These are phyloP conservation scores for Mycena citricolor DNA, from an alignment of 1,284 basidiomycete genomes.

Conservation along the genomic window DNA sequence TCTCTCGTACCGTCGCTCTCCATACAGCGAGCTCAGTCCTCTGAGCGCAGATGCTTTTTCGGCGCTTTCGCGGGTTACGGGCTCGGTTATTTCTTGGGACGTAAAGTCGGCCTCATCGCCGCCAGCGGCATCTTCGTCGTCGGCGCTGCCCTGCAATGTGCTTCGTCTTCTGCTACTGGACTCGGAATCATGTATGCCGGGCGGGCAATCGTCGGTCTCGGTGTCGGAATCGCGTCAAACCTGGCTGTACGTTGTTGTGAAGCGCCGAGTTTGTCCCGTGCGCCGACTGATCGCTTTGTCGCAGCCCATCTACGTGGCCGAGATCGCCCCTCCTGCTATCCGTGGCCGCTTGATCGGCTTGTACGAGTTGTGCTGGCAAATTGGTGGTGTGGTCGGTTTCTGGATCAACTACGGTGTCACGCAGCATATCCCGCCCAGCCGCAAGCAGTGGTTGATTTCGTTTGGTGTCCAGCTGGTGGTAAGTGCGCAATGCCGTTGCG, in stretches of 20 bases:
- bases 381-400: conserved; percentile 35
- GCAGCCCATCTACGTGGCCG: conserved; percentile 42
- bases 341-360: conserved; percentile 49
- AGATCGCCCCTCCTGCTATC: conserved; percentile 45
- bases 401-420: conserved; percentile 51
- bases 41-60: conserved; percentile 30
- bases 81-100: conserved; percentile 33
- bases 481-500: conserved; percentile 2
- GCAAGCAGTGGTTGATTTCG: conserved; percentile 47
- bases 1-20: not conserved
- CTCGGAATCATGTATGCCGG: conserved; percentile 37
- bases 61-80: conserved; percentile 37
- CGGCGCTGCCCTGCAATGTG: conserved; percentile 34
- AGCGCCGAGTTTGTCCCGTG: too few species aligned
- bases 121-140: conserved; percentile 31
- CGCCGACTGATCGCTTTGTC: conserved; percentile 5
- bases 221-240: conserved; percentile 37
- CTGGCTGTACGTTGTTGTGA: conserved; percentile 34
- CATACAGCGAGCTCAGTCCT: not conserved
- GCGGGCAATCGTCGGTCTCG: conserved; percentile 35
- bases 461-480: conserved; percentile 50
- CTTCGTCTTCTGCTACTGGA: conserved; percentile 28
- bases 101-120: conserved; percentile 32
- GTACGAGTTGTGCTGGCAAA: conserved; percentile 45
- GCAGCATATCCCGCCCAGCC: conserved; percentile 34